Percentiles rank a stretch among this genome's conserved stretches.
These are phyloP conservation scores for Pleurotus djamor DNA, from an alignment of 768 basidiomycete genomes.

Conservation along the genomic window DNA sequence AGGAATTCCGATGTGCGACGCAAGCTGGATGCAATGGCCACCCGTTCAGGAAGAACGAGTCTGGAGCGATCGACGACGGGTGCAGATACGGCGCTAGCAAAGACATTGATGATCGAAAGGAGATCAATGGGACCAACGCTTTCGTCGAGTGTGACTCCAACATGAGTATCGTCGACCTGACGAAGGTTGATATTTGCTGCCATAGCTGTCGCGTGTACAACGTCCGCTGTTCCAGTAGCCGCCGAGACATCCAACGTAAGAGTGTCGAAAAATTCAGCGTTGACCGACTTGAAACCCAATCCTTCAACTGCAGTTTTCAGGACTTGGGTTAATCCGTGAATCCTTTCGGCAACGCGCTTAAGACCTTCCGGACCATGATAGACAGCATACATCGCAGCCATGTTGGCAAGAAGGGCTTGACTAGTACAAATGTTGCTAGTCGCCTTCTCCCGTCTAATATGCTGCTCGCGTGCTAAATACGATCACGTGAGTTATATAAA, in stretches of 20 bases:
- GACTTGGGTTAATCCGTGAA: slow-evolving; percentile 84
- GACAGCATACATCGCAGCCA: slow-evolving; percentile 98
- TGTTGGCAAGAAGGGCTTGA: slow-evolving; percentile 97
- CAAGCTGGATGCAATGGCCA: slow-evolving; percentile 55
- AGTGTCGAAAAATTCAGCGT: slow-evolving; percentile 89
- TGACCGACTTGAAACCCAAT: slow-evolving; percentile 73
- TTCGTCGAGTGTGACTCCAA: slow-evolving; percentile 94
- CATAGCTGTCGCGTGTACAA: slow-evolving; percentile 68
- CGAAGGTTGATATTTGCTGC: slow-evolving; percentile 83
- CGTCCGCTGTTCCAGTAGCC: slow-evolving; percentile 50
- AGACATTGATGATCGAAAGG: slow-evolving; percentile 76
- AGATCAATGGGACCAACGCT: slow-evolving; percentile 78
- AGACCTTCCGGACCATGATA: slow-evolving; percentile 94
- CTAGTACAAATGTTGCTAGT: slow-evolving; percentile 99
- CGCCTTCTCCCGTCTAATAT: slow-evolving; percentile 96
- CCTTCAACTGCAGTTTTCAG: slow-evolving; percentile 64
- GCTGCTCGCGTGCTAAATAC: slow-evolving; percentile 86
- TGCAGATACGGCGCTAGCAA: slow-evolving; percentile 62
- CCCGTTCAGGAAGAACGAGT: slow-evolving; percentile 37
- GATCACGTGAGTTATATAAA: not conserved
- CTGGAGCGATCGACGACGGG: slow-evolving; percentile 43
- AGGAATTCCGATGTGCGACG: slow-evolving; percentile 70
- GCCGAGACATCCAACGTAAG: slow-evolving; percentile 73
- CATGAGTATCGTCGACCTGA: slow-evolving; percentile 63
- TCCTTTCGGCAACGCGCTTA: slow-evolving; percentile 80